Evolutionary conservation across 2,329 filamentous ascomycete species (phyloP), one percentile per base, ranked within the genome.

Genomic region (Clarireedia sp.): DNA sequence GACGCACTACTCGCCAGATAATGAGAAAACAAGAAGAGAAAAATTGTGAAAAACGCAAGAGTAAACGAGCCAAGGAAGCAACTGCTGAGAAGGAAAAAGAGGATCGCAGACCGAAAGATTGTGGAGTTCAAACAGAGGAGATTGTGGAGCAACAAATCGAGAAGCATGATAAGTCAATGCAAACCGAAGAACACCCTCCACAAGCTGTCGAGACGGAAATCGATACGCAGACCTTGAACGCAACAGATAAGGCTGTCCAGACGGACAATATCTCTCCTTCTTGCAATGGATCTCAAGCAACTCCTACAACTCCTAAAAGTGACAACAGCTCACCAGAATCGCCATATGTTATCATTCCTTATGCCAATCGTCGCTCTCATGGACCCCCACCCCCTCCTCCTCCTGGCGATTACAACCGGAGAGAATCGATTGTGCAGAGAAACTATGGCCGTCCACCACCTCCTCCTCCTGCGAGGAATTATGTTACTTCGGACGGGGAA

Each of bases 401-500:
- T 16, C 60, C 59, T n/a, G 21, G 57, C 62, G 9, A 46, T 48
- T 3, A 50, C 48, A n/a, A 19, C 36, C 26, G 36, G 38, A 10
- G 53, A 43, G 1, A 26, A 21, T 43, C 45, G 21, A 12, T 3
- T 10, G 8, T 14, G 24, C 17, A 17, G 10, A 10, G 14, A 33
- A 29, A 29, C 14, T 21, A n/a, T 4, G n/a, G 43, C 26, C 51
- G 29, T 3, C 47, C 29, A 43, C 19, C 29, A 38, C 47, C 37
- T 38, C 51, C 63, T 40, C 57, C 68, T 21, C 48, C 73, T 74
- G 56, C 72, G 17, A 48, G 51, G 9, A 48, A 61, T 23, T 62
- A 62, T 37, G 55, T 63, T 17, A 58, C 53, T 17, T 78, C 77
- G 0, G 77, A 77, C 5, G 75, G 75, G 36, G 76, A 83, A 54